These are phyloP conservation scores for Cladobotryum protrusum DNA, from an alignment of 2,329 filamentous ascomycete species.

Conservation along the genomic window DNA sequence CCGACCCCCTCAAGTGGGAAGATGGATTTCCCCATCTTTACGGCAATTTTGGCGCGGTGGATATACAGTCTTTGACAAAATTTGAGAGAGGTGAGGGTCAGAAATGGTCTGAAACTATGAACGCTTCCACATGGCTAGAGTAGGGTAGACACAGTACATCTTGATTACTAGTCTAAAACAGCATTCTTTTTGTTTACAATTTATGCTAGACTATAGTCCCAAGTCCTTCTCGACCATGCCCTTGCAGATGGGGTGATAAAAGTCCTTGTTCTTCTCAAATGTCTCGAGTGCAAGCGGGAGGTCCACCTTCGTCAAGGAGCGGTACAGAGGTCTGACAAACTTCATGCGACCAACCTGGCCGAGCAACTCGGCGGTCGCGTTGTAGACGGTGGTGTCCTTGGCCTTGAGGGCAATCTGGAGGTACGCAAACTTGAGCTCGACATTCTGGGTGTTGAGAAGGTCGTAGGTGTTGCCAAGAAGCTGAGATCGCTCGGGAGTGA, in stretches of 20 bases:
- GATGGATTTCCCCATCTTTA: slow-evolving; percentile 54
- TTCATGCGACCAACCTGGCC: slow-evolving; percentile 91
- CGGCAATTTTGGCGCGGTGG: slow-evolving; percentile 47
- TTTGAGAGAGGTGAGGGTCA: slow-evolving; percentile 39
- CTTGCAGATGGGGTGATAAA: slow-evolving; percentile 92
- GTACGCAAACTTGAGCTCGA: slow-evolving; percentile 78
- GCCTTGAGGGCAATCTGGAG: slow-evolving; percentile 73
- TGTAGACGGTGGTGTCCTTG: slow-evolving; percentile 61
- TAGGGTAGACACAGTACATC: slow-evolving; percentile 15
- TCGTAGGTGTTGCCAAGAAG: slow-evolving; percentile 70
- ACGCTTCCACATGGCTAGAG: slow-evolving; percentile 35
- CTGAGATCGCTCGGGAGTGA: slow-evolving; percentile 60
- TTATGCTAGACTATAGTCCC: slow-evolving; percentile 26
- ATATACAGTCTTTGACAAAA: slow-evolving; percentile 42
- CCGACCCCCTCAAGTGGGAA: slow-evolving; percentile 48
- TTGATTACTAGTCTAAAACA: neutral
- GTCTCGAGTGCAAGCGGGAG: slow-evolving; percentile 68
- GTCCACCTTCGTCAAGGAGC: slow-evolving; percentile 68
- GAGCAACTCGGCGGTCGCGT: slow-evolving; percentile 66
- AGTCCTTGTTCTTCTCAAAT: slow-evolving; percentile 80
- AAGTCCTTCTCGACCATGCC: slow-evolving; percentile 84
- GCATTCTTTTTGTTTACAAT: neutral
- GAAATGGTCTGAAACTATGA: slow-evolving; percentile 43
- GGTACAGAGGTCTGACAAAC: slow-evolving; percentile 83
- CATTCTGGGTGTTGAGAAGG: slow-evolving; percentile 69